Conservation (phyloP, 768 basidiomycete genomes). For the Cytidiella melzeri region DNA sequence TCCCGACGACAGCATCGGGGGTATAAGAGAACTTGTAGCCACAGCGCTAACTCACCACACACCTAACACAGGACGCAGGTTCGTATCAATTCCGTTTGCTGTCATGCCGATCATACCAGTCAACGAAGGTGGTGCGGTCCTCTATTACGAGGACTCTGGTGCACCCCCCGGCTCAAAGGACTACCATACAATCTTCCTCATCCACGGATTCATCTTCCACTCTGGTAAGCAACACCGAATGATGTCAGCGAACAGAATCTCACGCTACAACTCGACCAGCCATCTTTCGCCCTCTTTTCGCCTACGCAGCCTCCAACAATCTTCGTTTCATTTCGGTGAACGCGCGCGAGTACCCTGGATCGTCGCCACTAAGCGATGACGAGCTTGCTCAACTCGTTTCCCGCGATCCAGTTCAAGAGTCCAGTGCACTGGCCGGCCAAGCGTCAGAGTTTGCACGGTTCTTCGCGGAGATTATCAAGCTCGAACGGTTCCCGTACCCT, state of each 20-base stretch:
- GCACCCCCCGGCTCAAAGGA: conserved; percentile 3
- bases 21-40: no score
- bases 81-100: no score
- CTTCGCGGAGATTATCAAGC: neutral
- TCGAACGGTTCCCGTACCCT: neutral
- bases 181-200: conserved; percentile 17
- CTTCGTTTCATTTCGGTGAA: conserved; percentile 23
- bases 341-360: conserved; percentile 25
- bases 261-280: conserved; percentile 6
- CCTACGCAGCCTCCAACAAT: conserved; percentile 13
- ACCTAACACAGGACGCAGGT: no score
- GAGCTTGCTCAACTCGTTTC: conserved; percentile 13
- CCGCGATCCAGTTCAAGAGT: conserved; percentile 1
- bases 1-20: no score
- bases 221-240: no score
- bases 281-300: conserved; percentile 18
- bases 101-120: conserved; percentile 13
- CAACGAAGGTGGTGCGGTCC: conserved; percentile 11
- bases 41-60: no score
- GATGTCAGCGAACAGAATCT: neutral
- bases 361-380: conserved; percentile 15
- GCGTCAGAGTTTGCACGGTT: conserved; percentile 7
- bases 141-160: conserved; percentile 17
- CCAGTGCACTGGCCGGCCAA: neutral
- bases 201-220: conserved; percentile 17